Conservation (phyloP, 108 stramenopile species). For the Pseudonitzschia multiseries region DNA sequence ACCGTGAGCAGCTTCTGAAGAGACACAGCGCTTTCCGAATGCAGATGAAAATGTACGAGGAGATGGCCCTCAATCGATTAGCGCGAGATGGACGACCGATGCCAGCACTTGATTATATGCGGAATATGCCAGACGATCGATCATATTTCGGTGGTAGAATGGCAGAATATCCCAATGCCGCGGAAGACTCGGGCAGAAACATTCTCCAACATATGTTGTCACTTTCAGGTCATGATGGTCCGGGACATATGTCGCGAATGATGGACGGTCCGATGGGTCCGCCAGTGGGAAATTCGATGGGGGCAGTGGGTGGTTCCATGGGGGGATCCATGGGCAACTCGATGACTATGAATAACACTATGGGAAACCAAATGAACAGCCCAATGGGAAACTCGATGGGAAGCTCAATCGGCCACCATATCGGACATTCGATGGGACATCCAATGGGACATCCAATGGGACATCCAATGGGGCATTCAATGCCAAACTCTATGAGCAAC, state of each 20-base stretch:
- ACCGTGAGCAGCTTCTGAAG: background rate
- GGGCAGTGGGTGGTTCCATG: conserved; percentile 8
- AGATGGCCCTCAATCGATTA: conserved; percentile 6
- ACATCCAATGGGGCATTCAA: background rate
- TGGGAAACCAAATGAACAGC: background rate
- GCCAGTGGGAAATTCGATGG: background rate
- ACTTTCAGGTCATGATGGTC: background rate
- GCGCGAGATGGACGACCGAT: background rate
- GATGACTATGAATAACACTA: background rate
- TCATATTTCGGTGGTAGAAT: conserved; percentile 2
- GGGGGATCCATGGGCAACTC: conserved; percentile 3
- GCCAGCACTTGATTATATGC: conserved; percentile 24
- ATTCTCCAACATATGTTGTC: background rate
- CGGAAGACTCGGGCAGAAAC: conserved; percentile 8
- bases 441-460: background rate
- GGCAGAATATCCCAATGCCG: conserved; percentile 1
- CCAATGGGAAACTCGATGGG: conserved; percentile 2
- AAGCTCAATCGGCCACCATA: background rate
- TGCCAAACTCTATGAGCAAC: background rate
- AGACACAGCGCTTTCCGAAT: conserved; percentile 6
- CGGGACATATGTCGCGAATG: background rate
- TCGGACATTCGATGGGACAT: background rate
- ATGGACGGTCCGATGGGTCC: too few relatives aligned
- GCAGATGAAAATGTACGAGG: conserved; percentile 17
- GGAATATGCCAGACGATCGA: conserved; percentile 27